These are phyloP conservation scores for Metschnikowia matae DNA, from an alignment of 805 yeast species.

Conservation along the genomic window DNA sequence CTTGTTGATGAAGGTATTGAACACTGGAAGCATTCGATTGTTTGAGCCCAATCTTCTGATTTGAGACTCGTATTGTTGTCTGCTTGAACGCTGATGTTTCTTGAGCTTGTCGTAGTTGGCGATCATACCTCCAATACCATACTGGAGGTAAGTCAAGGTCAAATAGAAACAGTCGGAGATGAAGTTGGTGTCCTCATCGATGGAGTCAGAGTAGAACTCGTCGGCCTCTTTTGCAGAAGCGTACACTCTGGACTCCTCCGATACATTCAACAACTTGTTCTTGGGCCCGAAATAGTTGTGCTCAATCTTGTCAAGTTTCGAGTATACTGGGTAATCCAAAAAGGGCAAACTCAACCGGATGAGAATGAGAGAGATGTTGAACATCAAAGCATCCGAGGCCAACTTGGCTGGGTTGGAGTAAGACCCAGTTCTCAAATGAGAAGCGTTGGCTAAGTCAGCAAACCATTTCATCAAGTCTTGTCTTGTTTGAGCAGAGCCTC, in stretches of 20 bases:
- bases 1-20: constrained; percentile 44
- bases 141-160: constrained; percentile 74
- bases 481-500: constrained; percentile 69
- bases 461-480: constrained; percentile 62
- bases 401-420: constrained; percentile 66
- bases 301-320: constrained; percentile 76
- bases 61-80: constrained; percentile 26
- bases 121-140: constrained; percentile 80
- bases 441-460: constrained; percentile 68
- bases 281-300: constrained; percentile 56
- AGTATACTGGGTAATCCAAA: constrained; percentile 53
- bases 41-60: constrained; percentile 10
- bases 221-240: constrained; percentile 70
- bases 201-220: constrained; percentile 45
- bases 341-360: constrained; percentile 81
- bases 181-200: constrained; percentile 56
- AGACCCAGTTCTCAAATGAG: constrained; percentile 83
- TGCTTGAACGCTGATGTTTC: constrained; percentile 45
- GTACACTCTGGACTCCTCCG: constrained; percentile 79
- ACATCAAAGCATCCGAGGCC: constrained; percentile 78
- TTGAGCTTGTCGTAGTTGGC: constrained; percentile 52
- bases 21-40: constrained; percentile 7
- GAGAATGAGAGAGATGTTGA: constrained; percentile 65
- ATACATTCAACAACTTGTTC: constrained; percentile 54
- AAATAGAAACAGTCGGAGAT: constrained; percentile 88